Conservation (phyloP, 495 filamentous ascomycete genomes). For the Annulohypoxylon nitens region DNA sequence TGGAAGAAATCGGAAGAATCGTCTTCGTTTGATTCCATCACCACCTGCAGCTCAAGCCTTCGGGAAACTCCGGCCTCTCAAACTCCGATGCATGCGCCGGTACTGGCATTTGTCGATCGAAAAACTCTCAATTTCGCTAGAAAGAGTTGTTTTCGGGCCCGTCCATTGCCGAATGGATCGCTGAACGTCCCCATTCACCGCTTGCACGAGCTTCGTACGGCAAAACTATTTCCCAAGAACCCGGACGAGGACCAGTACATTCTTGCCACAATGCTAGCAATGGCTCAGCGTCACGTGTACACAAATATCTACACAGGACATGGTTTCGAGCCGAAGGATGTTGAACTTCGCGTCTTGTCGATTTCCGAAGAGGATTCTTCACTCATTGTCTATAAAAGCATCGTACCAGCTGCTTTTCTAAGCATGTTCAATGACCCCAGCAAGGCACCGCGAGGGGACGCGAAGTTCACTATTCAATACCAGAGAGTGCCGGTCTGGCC, state of each 20-base stretch:
- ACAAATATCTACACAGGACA: constrained; percentile 21
- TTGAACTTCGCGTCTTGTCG: constrained; percentile 58
- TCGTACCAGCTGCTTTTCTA: constrained; percentile 55
- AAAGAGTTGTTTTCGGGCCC: constrained; percentile 51
- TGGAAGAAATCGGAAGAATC: constrained; percentile 50
- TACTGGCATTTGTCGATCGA: constrained; percentile 60
- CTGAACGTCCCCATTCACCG: constrained; percentile 53
- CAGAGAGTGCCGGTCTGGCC: constrained; percentile 60
- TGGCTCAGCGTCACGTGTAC: constrained; percentile 63
- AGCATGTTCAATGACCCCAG: constrained; percentile 55
- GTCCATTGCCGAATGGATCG: constrained; percentile 43
- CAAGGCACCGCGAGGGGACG: constrained; percentile 41
- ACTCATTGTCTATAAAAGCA: constrained; percentile 60
- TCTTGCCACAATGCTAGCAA: constrained; percentile 57
- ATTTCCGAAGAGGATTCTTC: constrained; percentile 54
- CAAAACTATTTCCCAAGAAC: constrained; percentile 55
- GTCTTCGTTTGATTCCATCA: constrained; percentile 55
- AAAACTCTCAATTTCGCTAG: constrained; percentile 52
- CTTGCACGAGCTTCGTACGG: constrained; percentile 55
- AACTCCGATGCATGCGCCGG: constrained; percentile 39
- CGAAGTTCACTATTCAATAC: constrained; percentile 53
- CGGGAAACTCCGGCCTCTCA: constrained; percentile 13
- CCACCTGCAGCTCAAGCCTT: constrained; percentile 49
- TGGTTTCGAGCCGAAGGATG: constrained; percentile 48
- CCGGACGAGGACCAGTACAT: constrained; percentile 59